Evolutionary conservation across 768 basidiomycete species (phyloP), one percentile per base, ranked within the genome.

Genomic region (Nidularia pulvinata): DNA sequence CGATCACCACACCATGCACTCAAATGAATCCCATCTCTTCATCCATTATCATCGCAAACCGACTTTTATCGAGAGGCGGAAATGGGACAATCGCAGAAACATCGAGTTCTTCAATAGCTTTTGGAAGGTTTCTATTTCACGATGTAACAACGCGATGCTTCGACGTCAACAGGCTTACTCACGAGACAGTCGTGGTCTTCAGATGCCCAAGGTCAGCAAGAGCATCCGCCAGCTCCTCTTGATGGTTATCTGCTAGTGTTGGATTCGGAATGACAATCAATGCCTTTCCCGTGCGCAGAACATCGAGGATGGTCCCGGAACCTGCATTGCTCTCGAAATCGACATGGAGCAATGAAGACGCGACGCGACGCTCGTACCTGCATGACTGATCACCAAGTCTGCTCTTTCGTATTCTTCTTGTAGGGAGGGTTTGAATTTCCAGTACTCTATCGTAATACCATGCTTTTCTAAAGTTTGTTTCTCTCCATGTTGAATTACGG

Each of bases 281-380:
- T 6, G 83, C 81, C 62, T 89, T 93, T 46, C 79, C 77, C 48
- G 82, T 73, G 33, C 94, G 78, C 47, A 98, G 75, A 7, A 87
- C 92, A 45, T 96, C 92, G 33, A 98, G 79, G 61, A 98, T 95
- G 4, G 96, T 97, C 9, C 96, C 96, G 19, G 96, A 89, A 50
- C 96, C 96, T 98, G 32, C 33, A 25, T 16, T 22, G 42, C 19
- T 33, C 54, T 33, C 30, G 48, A 42, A 19, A 49, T 39, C 48
- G 49, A 46, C 56, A 33, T 51, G 53, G 44, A 9, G 6, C 43
- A n/a, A 50, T 42, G 36, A 14, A 32, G 7, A 52, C 43, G n/a
- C 11, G 6, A 34, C 10, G 33, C 6, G 11, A 6, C 51, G 33
- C 22, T 48, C 82, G 59, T 64, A 94, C 96, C 96, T 64, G 94